Conservation (phyloP, 768 basidiomycete genomes). For the Mycena rosella region DNA sequence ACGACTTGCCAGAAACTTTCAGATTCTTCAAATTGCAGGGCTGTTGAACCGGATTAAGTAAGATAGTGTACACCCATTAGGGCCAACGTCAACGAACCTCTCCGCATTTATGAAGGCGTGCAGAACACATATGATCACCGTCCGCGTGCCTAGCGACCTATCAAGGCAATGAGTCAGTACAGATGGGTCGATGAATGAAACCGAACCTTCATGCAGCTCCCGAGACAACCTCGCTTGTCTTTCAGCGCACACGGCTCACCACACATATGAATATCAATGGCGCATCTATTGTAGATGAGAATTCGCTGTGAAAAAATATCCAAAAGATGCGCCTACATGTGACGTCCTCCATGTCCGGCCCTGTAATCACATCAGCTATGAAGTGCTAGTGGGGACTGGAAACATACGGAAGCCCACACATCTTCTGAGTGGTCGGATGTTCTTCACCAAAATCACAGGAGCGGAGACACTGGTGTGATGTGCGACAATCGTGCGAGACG, state of each 20-base stretch:
- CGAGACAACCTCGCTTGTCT: slow-evolving; percentile 64
- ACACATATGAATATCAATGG: slow-evolving; percentile 64
- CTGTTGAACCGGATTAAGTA: slow-evolving; percentile 45
- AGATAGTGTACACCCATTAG: slow-evolving; percentile 12
- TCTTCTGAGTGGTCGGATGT: slow-evolving; percentile 43
- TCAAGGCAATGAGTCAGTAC: neutral
- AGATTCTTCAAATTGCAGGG: slow-evolving; percentile 55
- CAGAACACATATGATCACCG: slow-evolving; percentile 66
- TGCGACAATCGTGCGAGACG: slow-evolving; percentile 62
- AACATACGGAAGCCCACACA: slow-evolving; percentile 64
- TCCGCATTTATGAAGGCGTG: slow-evolving; percentile 67
- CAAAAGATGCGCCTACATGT: slow-evolving; percentile 57
- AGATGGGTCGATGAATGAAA: slow-evolving; percentile 29
- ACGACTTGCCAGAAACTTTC: slow-evolving; percentile 43
- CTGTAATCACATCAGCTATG: slow-evolving; percentile 46
- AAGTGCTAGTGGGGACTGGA: neutral
- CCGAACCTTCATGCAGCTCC: slow-evolving; percentile 64
- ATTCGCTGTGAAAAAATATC: neutral
- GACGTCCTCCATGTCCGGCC: slow-evolving; percentile 69
- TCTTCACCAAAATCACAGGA: slow-evolving; percentile 59
- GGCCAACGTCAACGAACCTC: slow-evolving; percentile 49
- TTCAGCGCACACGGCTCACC: slow-evolving; percentile 62
- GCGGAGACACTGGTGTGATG: slow-evolving; percentile 60
- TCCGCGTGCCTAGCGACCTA: slow-evolving; percentile 63
- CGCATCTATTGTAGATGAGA: slow-evolving; percentile 57